phyloP scores from a whole-genome alignment of 176 grass and related monocot genomes.

The Avena sativa region DNA sequence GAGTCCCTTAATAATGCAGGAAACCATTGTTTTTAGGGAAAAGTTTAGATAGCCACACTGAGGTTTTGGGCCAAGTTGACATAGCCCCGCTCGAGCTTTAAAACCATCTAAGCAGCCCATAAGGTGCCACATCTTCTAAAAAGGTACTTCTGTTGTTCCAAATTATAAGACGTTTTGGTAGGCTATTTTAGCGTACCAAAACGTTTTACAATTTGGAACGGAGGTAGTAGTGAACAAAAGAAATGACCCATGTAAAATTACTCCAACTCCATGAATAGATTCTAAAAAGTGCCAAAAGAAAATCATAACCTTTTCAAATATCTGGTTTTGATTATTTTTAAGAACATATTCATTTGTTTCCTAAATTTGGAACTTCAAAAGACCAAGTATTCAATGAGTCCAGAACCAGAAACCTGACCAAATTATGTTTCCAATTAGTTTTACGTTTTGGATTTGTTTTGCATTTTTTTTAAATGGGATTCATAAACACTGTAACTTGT shows the following conservation, averaged over 20 bases:
- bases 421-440: conserved; percentile 6
- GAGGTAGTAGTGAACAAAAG: too few species aligned
- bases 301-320: too few species aligned
- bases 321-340: too few species aligned
- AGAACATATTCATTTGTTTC: too few species aligned
- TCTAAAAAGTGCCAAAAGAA: too few species aligned
- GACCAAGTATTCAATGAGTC: neutral
- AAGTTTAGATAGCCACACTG: neutral
- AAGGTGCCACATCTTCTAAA: neutral
- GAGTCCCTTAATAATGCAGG: neutral
- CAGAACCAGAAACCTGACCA: neutral
- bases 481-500: neutral
- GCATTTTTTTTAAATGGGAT: neutral
- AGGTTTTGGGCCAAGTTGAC: conserved; percentile 1
- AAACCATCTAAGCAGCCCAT: conserved; percentile 4
- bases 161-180: too few species aligned
- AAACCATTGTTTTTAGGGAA: neutral
- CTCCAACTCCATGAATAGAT: too few species aligned
- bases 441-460: neutral
- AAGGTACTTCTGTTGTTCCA: too few species aligned
- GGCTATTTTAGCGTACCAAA: too few species aligned
- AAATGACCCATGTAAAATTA: too few species aligned
- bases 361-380: too few species aligned
- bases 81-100: neutral
- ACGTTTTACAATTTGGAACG: too few species aligned